Evolutionary conservation across 768 basidiomycete species (phyloP).

Genomic region (Scleroderma bovista): DNA sequence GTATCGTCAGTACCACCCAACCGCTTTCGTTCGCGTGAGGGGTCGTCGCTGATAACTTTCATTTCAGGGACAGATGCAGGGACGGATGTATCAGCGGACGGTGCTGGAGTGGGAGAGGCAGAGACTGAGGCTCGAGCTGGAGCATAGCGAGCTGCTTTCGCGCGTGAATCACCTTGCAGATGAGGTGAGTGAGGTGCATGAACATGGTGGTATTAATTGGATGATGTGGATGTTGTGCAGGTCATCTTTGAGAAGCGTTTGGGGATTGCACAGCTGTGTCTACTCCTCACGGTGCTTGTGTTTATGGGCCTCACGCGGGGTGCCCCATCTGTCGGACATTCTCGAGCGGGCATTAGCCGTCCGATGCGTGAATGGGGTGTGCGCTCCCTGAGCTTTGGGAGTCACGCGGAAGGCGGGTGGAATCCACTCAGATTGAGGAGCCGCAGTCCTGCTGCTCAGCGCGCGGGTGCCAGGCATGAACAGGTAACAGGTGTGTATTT

Average conservation of each 20-base stretch:
- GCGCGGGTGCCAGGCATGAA: slow-evolving; percentile 6
- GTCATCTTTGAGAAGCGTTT: slow-evolving; percentile 85
- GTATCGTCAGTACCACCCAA: slow-evolving; percentile 50
- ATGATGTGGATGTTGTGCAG: slow-evolving; percentile 32
- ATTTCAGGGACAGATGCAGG: slow-evolving; percentile 62
- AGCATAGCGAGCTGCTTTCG: slow-evolving; percentile 62
- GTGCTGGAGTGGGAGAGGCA: slow-evolving; percentile 67
- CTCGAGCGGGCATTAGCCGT: slow-evolving; percentile 5
- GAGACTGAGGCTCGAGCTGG: slow-evolving; percentile 57
- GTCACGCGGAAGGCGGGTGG: slow-evolving; percentile 38
- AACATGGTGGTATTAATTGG: background rate
- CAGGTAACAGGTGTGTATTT: slow-evolving; percentile 11
- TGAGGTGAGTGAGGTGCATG: too few relatives aligned
- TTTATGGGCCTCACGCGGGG: slow-evolving; percentile 87
- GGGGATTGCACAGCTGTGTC: slow-evolving; percentile 80
- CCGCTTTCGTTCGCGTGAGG: background rate
- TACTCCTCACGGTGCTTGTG: slow-evolving; percentile 75
- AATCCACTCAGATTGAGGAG: slow-evolving; percentile 22
- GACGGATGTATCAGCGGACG: slow-evolving; percentile 57
- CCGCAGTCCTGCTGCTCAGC: slow-evolving; percentile 22
- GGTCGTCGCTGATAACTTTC: background rate
- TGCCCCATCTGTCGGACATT: slow-evolving; percentile 31
- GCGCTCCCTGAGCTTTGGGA: slow-evolving; percentile 51
- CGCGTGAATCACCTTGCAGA: slow-evolving; percentile 72
- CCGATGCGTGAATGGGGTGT: slow-evolving; percentile 51